A percentile compares a stretch with the other conserved stretches of the same genome.
These are phyloP conservation scores for Dentipellis sp. DNA, from an alignment of 768 basidiomycete genomes.

Conservation along the genomic window DNA sequence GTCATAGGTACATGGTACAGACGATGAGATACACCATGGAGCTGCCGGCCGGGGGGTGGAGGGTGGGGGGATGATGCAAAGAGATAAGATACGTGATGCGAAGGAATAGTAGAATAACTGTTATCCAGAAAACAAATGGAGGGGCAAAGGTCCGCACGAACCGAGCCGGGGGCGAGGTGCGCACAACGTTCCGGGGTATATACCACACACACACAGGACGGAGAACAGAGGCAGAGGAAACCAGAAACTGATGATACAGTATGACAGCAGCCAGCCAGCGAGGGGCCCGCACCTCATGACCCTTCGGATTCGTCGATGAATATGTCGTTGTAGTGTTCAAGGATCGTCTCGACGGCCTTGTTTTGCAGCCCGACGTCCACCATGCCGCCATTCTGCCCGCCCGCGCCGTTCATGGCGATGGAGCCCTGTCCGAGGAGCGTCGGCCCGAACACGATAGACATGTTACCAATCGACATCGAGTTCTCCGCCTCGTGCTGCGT, in stretches of 20 bases:
- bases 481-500: constrained; percentile 68
- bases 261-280: constrained; percentile 1
- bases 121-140: background rate
- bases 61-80: background rate
- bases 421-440: constrained; percentile 76
- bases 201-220: background rate
- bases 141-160: background rate
- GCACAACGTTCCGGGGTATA: background rate
- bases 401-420: constrained; percentile 25
- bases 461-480: constrained; percentile 87
- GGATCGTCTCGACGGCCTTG: constrained; percentile 87
- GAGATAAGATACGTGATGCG: background rate
- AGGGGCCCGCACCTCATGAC: constrained; percentile 16
- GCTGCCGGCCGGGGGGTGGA: no score
- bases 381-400: constrained; percentile 41
- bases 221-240: constrained; percentile 9
- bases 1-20: background rate
- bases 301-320: constrained; percentile 82
- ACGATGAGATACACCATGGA: background rate
- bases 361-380: constrained; percentile 68
- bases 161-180: no score
- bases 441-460: constrained; percentile 97
- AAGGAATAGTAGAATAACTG: background rate
- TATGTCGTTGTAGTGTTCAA: constrained; percentile 91
- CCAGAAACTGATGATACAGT: constrained; percentile 12